These are phyloP conservation scores for Posidonia australis DNA, from an alignment of 106 monocot genomes.

Conservation along the genomic window DNA sequence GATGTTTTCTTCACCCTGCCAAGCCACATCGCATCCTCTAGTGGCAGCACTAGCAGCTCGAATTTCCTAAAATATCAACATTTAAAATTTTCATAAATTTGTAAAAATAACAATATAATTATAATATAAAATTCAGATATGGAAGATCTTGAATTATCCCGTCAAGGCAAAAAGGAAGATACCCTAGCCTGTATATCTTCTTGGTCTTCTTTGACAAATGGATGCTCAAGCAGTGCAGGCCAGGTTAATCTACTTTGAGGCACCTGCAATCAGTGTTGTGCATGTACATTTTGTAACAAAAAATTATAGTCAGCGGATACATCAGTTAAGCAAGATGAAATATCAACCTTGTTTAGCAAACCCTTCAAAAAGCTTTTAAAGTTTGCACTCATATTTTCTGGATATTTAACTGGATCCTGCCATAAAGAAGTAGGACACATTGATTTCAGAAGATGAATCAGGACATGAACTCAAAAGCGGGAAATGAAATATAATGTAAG, in stretches of 20 bases:
- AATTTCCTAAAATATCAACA: conserved; percentile 16
- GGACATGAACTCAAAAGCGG: not conserved
- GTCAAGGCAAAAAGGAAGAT: conserved; percentile 9
- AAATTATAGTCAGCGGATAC: not conserved
- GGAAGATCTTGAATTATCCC: not conserved
- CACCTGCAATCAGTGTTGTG: conserved; percentile 20
- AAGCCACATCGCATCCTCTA: conserved; percentile 30
- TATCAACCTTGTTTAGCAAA: conserved; percentile 79
- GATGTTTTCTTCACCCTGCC: conserved; percentile 30
- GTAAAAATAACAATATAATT: not conserved
- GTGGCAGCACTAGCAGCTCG: conserved; percentile 23
- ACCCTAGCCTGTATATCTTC: conserved; percentile 43
- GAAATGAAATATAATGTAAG: not conserved
- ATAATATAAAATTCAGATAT: not conserved
- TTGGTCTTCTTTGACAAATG: conserved; percentile 80
- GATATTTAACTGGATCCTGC: conserved; percentile 99
- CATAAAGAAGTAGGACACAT: not conserved
- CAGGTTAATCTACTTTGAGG: conserved; percentile 86
- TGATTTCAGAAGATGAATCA: no score
- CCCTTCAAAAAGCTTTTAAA: conserved; percentile 94
- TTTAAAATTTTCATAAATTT: not conserved
- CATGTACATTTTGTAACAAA: not conserved
- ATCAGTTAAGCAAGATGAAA: not conserved
- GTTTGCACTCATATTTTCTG: conserved; percentile 84
- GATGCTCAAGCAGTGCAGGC: conserved; percentile 90